A percentile compares a stretch with the other conserved stretches of the same genome.
Evolutionary conservation across 805 yeast species (phyloP).

Genomic region (Saturnispora serradocipensis): DNA sequence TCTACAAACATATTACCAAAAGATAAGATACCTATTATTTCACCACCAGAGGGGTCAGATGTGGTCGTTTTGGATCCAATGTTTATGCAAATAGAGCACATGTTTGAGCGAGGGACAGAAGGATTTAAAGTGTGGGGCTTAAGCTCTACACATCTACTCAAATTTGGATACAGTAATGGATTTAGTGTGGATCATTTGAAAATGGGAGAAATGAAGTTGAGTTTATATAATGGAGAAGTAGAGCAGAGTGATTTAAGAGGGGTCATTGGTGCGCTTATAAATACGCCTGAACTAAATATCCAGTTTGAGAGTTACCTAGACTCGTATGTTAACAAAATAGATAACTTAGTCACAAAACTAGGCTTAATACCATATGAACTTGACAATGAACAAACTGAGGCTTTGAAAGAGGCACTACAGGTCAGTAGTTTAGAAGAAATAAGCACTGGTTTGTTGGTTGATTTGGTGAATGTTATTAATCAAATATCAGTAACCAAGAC

Average conservation of each 20-base stretch:
- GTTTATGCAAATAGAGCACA: neutral
- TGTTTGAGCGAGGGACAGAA: neutral
- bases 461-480: neutral
- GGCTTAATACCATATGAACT: neutral
- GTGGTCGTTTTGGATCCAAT: neutral
- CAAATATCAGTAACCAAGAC: neutral
- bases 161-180: neutral
- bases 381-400: neutral
- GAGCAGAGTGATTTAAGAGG: neutral
- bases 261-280: neutral
- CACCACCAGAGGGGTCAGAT: neutral
- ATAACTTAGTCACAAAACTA: neutral
- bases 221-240: neutral
- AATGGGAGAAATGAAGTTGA: conserved; percentile 6
- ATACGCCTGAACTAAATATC: neutral
- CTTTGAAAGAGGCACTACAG: neutral
- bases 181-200: conserved; percentile 2
- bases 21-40: neutral
- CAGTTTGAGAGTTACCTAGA: neutral
- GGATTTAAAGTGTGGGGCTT: neutral
- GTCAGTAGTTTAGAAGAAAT: neutral
- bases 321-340: neutral
- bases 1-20: neutral
- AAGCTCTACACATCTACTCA: neutral
- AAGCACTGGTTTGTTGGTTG: neutral